A percentile compares a stretch with the other conserved stretches of the same genome.
Evolutionary conservation across 371 early-diverging fungal genomes (phyloP).

Genomic region (Gilbertella persicaria): DNA sequence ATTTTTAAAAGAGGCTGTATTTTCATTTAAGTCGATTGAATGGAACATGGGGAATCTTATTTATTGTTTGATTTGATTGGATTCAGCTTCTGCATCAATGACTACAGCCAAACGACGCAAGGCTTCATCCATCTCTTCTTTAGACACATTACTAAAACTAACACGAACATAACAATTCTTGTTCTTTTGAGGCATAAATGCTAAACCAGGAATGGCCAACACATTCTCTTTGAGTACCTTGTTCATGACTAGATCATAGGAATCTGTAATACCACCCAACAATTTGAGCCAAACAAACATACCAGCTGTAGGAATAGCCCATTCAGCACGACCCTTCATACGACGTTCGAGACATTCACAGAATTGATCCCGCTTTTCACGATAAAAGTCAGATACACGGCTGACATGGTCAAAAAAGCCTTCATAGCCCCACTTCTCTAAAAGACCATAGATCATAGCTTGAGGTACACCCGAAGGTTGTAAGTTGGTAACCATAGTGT

Average conservation of each 20-base stretch:
- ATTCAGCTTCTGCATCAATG: slow-evolving; percentile 28
- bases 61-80: slow-evolving; percentile 7
- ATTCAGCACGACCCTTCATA: slow-evolving; percentile 66
- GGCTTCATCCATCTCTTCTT: slow-evolving; percentile 66
- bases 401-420: slow-evolving; percentile 72
- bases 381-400: slow-evolving; percentile 63
- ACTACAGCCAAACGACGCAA: slow-evolving; percentile 55
- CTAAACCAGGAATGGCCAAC: slow-evolving; percentile 61
- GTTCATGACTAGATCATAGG: slow-evolving; percentile 61
- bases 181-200: slow-evolving; percentile 31
- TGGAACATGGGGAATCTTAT: no score
- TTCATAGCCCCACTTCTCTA: slow-evolving; percentile 61
- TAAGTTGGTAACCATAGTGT: slow-evolving; percentile 71
- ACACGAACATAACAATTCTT: slow-evolving; percentile 53
- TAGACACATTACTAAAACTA: slow-evolving; percentile 63
- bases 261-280: slow-evolving; percentile 62
- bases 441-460: slow-evolving; percentile 58
- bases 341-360: slow-evolving; percentile 55
- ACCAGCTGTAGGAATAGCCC: slow-evolving; percentile 67
- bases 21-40: no score
- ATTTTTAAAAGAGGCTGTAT: not conserved
- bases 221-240: slow-evolving; percentile 73
- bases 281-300: slow-evolving; percentile 89
- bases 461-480: slow-evolving; percentile 80
- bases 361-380: slow-evolving; percentile 65